Conservation (phyloP, 2,329 filamentous ascomycete genomes). For the Exophiala oligosperma region DNA sequence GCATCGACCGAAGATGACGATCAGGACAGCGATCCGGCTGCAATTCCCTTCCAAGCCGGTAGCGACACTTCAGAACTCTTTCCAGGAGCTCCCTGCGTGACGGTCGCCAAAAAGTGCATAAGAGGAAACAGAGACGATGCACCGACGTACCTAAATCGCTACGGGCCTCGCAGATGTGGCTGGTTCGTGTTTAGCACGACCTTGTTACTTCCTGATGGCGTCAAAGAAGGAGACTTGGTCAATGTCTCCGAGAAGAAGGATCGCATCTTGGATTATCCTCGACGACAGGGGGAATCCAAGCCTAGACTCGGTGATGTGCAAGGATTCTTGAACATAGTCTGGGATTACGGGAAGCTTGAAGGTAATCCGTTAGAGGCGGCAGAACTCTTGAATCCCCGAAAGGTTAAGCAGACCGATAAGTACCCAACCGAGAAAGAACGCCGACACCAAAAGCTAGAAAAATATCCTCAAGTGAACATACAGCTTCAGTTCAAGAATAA, state of each 20-base stretch:
- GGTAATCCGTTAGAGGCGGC: neutral
- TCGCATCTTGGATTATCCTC: neutral
- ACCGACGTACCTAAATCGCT: constrained; percentile 1
- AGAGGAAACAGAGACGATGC: neutral
- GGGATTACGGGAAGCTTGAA: neutral
- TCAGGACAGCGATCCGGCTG: neutral
- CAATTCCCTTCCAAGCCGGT: neutral
- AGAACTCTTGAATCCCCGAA: constrained; percentile 1
- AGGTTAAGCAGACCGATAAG: constrained; percentile 1
- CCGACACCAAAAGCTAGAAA: neutral
- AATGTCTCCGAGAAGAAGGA: neutral
- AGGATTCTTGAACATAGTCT: neutral
- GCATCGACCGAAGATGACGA: neutral
- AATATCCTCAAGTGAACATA: constrained; percentile 2
- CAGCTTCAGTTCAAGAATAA: constrained; percentile 6
- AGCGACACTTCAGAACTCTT: neutral
- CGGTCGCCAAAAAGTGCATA: no score
- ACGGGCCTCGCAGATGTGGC: neutral
- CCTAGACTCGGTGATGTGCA: neutral
- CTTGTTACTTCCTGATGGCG: no score
- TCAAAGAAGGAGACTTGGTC: neutral
- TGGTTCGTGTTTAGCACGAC: neutral
- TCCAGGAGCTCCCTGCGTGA: neutral
- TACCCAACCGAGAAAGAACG: neutral
- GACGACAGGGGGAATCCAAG: neutral